Evolutionary conservation across 2,329 filamentous ascomycete genomes (phyloP), one percentile per base, ranked within the genome.

Genomic region (Aspergillus fumigatus): DNA sequence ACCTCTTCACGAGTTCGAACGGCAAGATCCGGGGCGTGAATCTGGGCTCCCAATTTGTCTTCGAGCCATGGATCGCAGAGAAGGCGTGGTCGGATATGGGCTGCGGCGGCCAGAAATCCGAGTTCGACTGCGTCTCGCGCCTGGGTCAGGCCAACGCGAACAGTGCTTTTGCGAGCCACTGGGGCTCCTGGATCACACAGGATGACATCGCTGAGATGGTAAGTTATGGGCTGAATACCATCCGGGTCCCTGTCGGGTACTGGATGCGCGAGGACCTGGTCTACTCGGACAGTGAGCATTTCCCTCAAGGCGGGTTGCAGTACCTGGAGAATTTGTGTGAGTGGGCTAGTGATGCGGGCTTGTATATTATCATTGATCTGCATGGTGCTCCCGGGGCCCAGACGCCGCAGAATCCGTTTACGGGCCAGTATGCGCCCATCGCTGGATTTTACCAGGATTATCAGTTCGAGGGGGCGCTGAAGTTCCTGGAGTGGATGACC

Each of bases 401-500:
- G 62, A 70, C 74, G 11, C 62, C 74, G 1, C 59, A 71, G 1
- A 76, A 83, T 48, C 63, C 79, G 0, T 80, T 80, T 60, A 82
- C 80, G 2, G 80, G 79, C 9, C 68, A 77, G 72, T 70, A 70
- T 54, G 72, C 72, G 4, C 52, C 69, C 2, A 64, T 58, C 0
- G 62, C 82, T 1, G 81, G 81, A 2, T 87, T 87, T 72, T 87
- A 84, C 68, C 70, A 75, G 29, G 75, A 79, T 56, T 80, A 80
- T 64, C 77, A 86, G 67, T 87, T 83, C 67, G 77, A 77, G 25
- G 82, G 84, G 10, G 81, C 81, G 2, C 67, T 79, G 55, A 66
- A 77, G 51, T 85, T 84, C 71, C 77, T 86, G n/a, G 70, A 77
- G 53, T 84, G 79, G 77, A 79, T 86, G 63, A 78, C 81, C 10